phyloP scores from a whole-genome alignment of 257 asterid genomes.

The Dorcoceras hygrometricum region DNA sequence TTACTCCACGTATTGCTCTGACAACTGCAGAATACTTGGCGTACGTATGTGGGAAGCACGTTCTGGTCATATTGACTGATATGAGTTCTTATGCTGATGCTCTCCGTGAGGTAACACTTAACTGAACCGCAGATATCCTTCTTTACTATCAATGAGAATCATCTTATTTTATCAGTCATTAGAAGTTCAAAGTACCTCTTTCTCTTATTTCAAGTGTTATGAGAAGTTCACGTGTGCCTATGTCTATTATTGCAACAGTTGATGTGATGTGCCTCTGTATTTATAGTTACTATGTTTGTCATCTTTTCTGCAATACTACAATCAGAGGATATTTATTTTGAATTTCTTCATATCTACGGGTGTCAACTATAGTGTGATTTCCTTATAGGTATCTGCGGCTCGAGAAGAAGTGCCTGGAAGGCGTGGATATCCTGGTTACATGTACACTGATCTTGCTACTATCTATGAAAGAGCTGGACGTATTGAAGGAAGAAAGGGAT shows the following conservation, averaged over 20 bases:
- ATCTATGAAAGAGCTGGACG: constrained; percentile 99
- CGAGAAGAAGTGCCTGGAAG: constrained; percentile 99
- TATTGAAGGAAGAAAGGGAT: constrained; percentile 94
- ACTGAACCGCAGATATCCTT: constrained; percentile 4
- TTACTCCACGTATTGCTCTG: constrained; percentile 95
- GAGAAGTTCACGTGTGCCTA: background rate
- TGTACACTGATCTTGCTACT: constrained; percentile 98
- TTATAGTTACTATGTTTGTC: constrained; percentile 5
- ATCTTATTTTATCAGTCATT: constrained; percentile 15
- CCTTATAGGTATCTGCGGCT: constrained; percentile 89
- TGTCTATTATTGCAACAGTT: background rate
- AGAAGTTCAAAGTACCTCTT: background rate
- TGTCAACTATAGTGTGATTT: constrained; percentile 15
- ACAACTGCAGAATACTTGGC: constrained; percentile 97
- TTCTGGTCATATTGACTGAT: constrained; percentile 96
- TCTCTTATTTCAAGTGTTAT: constrained; percentile 6
- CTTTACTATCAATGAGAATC: constrained; percentile 17
- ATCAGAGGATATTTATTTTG: background rate
- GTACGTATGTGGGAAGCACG: constrained; percentile 96
- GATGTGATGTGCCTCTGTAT: background rate
- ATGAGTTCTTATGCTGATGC: constrained; percentile 99
- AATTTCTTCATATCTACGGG: constrained; percentile 8
- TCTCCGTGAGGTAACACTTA: constrained; percentile 96
- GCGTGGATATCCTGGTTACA: constrained; percentile 69
- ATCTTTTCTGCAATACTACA: constrained; percentile 7